Evolutionary conservation across 805 yeast genomes (phyloP).

Genomic region (Yamadazyma takamatsuzukensis): DNA sequence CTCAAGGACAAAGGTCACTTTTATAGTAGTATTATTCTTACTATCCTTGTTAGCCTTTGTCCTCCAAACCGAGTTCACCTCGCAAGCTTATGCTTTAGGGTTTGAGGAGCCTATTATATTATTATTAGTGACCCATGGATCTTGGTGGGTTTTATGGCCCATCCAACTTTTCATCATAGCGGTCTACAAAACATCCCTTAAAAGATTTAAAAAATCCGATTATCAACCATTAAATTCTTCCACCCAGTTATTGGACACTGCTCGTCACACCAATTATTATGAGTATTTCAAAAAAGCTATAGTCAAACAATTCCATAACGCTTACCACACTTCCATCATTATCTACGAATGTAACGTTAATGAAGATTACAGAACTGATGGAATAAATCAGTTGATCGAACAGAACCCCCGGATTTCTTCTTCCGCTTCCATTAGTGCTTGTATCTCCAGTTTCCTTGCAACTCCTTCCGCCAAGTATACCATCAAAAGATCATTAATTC

Average conservation of each 20-base stretch:
- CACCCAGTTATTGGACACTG: conserved; percentile 5
- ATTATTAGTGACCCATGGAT: conserved; percentile 69
- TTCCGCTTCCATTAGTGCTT: conserved; percentile 27
- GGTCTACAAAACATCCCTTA: conserved; percentile 1
- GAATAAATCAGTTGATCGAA: conserved; percentile 31
- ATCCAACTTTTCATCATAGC: conserved; percentile 49
- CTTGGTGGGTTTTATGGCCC: conserved; percentile 76
- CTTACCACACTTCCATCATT: conserved; percentile 40
- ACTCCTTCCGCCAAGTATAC: conserved; percentile 52
- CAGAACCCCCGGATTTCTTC: conserved; percentile 34
- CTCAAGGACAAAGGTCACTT: conserved; percentile 35
- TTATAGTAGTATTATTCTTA: conserved; percentile 29
- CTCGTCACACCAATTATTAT: conserved; percentile 10
- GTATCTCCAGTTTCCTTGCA: conserved; percentile 31
- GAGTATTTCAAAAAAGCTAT: conserved; percentile 33
- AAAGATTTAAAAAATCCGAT: conserved; percentile 2
- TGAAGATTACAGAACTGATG: conserved; percentile 27
- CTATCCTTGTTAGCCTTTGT: conserved; percentile 56
- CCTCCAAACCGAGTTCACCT: conserved; percentile 74
- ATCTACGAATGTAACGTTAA: conserved; percentile 40
- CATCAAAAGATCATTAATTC: conserved; percentile 35
- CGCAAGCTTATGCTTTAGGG: conserved; percentile 56
- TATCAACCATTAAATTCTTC: conserved; percentile 10
- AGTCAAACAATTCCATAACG: conserved; percentile 41
- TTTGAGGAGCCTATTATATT: conserved; percentile 70